Base-by-base conservation (phyloP, 805 yeast species). In the Priceomyces medius region DNA sequence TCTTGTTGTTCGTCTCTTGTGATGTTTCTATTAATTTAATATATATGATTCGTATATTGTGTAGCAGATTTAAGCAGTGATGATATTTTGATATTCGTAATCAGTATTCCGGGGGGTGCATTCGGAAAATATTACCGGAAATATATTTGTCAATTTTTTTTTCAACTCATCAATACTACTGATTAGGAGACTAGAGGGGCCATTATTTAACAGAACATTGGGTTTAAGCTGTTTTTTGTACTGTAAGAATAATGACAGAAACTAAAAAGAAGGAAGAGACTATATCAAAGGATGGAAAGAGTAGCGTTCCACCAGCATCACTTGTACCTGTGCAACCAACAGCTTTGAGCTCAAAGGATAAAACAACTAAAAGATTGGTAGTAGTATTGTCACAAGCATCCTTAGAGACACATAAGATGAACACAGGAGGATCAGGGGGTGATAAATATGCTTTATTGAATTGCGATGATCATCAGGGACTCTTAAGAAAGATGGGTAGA, bases 401-500 rank as follows among this genome's bases (percentile, higher is more conserved):
- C 54, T 72, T 93, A 43, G 99, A 93, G 58, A 90, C 98, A 5
- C 95, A 90, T 63, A 90, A 88, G 63, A 81, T 91, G 62, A 83
- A 88, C 35, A 76, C 88, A 2, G 87, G 88, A 12, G 79, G 83
- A 7, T 81, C 84, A 38, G 95, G 91, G 38, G 75, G 74, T 26
- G 98, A 93, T 59, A 88, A 93, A 63, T 93, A 84, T 59, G 97
- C 96, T 0, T 69, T 93, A 46, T 74, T 93, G 57, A 93, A 93
- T 71, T 93, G 99, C 73, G 99, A 93, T 64, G 99, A 93, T 62
- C 99, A 93, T 63, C 99, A 93, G 69, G 97, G 97, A 12, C 73
- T 91, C 39, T 72, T 93, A 55, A 85, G 91, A 63, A 91, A 89
- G 61, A 88, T 91, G 95, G 96, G 95, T 40, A 80, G 98, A 60